phyloP scores from a whole-genome alignment of 306 rosid species.

The Sindora glabra region DNA sequence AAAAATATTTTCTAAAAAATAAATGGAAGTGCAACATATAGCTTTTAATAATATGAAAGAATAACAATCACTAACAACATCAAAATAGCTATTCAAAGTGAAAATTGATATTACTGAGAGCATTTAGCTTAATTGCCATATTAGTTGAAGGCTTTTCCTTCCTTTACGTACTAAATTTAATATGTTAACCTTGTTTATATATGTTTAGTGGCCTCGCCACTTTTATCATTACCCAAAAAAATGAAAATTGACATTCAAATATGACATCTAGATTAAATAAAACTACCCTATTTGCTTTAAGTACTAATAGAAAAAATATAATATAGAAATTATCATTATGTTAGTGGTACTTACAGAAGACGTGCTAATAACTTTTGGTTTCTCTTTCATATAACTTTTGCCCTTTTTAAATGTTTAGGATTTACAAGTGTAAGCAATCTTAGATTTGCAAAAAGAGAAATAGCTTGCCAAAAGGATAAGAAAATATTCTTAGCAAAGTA shows the following conservation, averaged over 20 bases:
- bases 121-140: no score
- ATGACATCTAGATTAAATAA: neutral
- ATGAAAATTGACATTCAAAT: neutral
- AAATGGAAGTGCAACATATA: no score
- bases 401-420: neutral
- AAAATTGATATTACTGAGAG: no score
- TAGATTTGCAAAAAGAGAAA: neutral
- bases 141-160: no score
- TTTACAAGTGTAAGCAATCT: neutral
- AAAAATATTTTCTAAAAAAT: no score
- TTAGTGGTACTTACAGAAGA: slow-evolving; percentile 79
- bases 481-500: slow-evolving; percentile 48
- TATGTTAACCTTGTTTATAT: no score
- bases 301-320: neutral
- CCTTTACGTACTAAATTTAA: no score
- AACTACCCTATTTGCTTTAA: neutral
- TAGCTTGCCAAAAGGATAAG: slow-evolving; percentile 84
- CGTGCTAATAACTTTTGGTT: slow-evolving; percentile 88
- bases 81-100: neutral
- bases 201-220: no score
- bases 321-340: slow-evolving; percentile 45
- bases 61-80: neutral
- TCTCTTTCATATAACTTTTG: slow-evolving; percentile 77
- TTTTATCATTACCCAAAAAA: no score
- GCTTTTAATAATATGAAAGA: no score